Percentiles rank a stretch among this genome's conserved stretches.
Conservation (phyloP, 805 yeast genomes). For the Metahyphopichia silvanorum region DNA sequence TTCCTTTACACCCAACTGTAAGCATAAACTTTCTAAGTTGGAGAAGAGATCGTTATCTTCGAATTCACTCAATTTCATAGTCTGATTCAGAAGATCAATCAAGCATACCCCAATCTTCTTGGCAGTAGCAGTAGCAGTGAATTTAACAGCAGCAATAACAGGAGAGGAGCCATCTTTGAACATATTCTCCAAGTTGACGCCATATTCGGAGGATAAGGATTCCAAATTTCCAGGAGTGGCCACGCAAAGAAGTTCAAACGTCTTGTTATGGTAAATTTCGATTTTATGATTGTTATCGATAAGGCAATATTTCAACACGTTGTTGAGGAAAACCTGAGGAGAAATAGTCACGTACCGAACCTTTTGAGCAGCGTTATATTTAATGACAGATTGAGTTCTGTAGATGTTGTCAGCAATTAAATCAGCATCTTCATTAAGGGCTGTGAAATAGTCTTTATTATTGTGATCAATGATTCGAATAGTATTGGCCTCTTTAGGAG, state of each 20-base stretch:
- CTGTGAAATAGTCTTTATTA: constrained; percentile 76
- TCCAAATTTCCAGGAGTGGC: constrained; percentile 93
- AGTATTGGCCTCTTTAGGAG: constrained; percentile 46
- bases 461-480: constrained; percentile 70
- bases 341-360: constrained; percentile 72
- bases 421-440: constrained; percentile 70
- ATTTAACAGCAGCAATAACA: constrained; percentile 37
- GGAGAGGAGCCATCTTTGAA: constrained; percentile 44
- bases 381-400: constrained; percentile 79
- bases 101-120: constrained; percentile 74
- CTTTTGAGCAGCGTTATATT: constrained; percentile 45
- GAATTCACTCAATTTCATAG: constrained; percentile 73
- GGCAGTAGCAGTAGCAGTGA: constrained; percentile 34
- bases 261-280: constrained; percentile 66
- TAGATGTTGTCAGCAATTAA: constrained; percentile 81
- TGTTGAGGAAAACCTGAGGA: constrained; percentile 62
- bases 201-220: constrained; percentile 35
- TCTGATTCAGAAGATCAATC: constrained; percentile 65
- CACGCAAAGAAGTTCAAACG: constrained; percentile 52
- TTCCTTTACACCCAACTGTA: constrained; percentile 89
- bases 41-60: constrained; percentile 85
- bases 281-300: constrained; percentile 72
- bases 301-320: constrained; percentile 60
- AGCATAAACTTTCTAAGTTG: constrained; percentile 78
- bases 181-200: constrained; percentile 56